phyloP scores from a whole-genome alignment of 305 asterid genomes.

The Fraxinus floribunda region DNA sequence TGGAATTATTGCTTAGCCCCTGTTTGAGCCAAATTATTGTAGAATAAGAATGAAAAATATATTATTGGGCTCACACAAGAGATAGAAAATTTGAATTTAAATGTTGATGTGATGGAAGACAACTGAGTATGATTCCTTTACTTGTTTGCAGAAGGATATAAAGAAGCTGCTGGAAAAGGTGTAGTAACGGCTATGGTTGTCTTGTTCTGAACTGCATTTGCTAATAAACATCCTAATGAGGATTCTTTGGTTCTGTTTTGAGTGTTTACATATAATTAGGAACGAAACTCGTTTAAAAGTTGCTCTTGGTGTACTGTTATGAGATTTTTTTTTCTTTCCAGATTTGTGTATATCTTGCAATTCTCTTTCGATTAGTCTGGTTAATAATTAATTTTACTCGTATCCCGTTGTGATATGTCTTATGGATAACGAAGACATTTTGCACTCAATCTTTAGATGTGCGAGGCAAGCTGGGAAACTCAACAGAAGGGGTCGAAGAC shows the following conservation, averaged over 20 bases:
- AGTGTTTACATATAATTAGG: not conserved
- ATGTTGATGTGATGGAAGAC: not conserved
- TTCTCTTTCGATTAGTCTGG: not conserved
- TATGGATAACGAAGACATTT: no score
- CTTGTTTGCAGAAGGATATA: slow-evolving; percentile 69
- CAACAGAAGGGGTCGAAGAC: no score
- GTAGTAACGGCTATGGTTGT: slow-evolving; percentile 8
- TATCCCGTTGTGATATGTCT: no score
- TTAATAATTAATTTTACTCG: no score
- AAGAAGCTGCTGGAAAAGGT: slow-evolving; percentile 68
- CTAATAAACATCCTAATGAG: not conserved
- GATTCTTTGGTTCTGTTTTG: not conserved
- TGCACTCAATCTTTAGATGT: no score
- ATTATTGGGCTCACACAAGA: no score
- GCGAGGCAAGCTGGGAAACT: no score
- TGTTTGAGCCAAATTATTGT: no score
- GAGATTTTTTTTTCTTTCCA: not conserved
- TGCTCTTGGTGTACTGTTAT: not conserved
- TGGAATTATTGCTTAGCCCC: not conserved
- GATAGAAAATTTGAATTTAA: no score
- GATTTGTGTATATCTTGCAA: not conserved
- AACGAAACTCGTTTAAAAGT: not conserved
- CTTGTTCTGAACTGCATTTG: not conserved
- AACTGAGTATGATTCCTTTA: not conserved
- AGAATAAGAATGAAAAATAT: no score